Evolutionary conservation across 257 asterid species (phyloP).

Genomic region (Solanum commersonii): DNA sequence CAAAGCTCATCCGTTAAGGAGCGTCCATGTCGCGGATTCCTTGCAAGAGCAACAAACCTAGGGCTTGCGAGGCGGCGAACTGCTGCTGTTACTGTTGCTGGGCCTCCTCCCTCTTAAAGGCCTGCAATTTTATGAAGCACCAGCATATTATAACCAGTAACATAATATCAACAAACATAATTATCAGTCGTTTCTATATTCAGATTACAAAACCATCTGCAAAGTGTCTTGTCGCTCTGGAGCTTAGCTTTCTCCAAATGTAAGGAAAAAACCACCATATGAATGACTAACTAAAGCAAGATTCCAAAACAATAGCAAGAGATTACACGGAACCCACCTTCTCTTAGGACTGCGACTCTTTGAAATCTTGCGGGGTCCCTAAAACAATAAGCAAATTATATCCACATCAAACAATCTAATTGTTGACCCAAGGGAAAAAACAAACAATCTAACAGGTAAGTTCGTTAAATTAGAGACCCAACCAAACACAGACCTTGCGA

Average conservation of each 20-base stretch:
- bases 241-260: not conserved
- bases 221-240: not conserved
- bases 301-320: not conserved
- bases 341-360: constrained; percentile 43
- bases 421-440: not conserved
- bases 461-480: not conserved
- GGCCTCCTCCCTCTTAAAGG: constrained; percentile 32
- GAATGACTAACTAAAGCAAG: not conserved
- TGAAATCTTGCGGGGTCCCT: constrained; percentile 33
- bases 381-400: not conserved
- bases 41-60: not conserved
- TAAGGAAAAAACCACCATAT: not conserved
- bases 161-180: not conserved
- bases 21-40: not conserved
- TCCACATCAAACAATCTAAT: not conserved
- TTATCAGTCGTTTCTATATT: not conserved
- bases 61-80: constrained; percentile 29
- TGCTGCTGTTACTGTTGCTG: constrained; percentile 29
- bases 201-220: not conserved
- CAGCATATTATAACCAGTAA: not conserved
- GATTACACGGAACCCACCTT: constrained; percentile 12
- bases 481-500: constrained; percentile 19
- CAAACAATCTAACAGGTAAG: not conserved
- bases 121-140: constrained; percentile 6
- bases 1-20: not conserved